These are phyloP conservation scores for Akanthomyces dipterigenus DNA, from an alignment of 2,329 filamentous ascomycete species.

Conservation along the genomic window DNA sequence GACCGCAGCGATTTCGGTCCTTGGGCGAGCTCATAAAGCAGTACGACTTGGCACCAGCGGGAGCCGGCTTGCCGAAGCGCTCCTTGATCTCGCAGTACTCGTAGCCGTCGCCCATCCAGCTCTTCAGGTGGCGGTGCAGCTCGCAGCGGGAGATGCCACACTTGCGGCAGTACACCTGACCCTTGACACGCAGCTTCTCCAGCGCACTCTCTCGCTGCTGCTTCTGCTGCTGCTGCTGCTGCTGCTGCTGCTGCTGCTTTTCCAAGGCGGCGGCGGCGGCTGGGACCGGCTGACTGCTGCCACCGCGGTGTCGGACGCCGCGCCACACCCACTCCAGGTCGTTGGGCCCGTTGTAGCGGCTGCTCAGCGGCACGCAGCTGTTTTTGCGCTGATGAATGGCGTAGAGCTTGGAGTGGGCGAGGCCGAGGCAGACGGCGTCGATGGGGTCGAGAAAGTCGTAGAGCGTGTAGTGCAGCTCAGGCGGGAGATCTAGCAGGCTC, in stretches of 20 bases:
- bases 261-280: too few relatives aligned
- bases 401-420: constrained; percentile 53
- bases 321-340: constrained; percentile 60
- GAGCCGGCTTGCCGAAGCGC: constrained; percentile 46
- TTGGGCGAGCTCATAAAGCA: constrained; percentile 56
- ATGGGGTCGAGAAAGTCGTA: constrained; percentile 59
- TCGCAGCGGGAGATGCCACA: constrained; percentile 56
- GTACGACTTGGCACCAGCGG: constrained; percentile 38
- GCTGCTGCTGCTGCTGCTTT: neutral
- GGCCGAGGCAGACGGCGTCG: constrained; percentile 55
- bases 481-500: constrained; percentile 45
- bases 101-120: constrained; percentile 49
- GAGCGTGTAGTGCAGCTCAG: constrained; percentile 53
- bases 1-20: constrained; percentile 51
- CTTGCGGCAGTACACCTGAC: constrained; percentile 56
- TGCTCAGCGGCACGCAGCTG: constrained; percentile 48
- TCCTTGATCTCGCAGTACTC: constrained; percentile 57
- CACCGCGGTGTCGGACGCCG: constrained; percentile 39
- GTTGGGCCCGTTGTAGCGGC: constrained; percentile 53
- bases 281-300: constrained; percentile 6
- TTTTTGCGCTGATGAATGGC: constrained; percentile 50
- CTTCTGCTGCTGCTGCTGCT: constrained; percentile 21
- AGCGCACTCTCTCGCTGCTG: constrained; percentile 21
- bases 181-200: constrained; percentile 44
- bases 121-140: constrained; percentile 54